Base-by-base conservation (phyloP, 1,139 yeast species). In the Yamadazyma blattariae region DNA sequence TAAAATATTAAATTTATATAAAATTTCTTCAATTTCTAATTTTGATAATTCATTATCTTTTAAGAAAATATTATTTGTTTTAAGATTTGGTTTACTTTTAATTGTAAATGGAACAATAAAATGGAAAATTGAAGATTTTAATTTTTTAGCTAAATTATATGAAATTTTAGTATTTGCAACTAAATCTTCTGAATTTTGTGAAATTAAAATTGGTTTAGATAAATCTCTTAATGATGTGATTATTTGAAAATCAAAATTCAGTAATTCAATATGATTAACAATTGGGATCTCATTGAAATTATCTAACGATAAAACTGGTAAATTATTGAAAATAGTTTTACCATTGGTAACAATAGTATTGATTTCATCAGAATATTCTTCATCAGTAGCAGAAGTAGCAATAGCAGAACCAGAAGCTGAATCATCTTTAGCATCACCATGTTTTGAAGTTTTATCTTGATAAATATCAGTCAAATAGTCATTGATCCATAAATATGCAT, bases 221-320 rank as follows among this genome's bases (percentile, higher is more conserved):
- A 83, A 67, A 57, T 87, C 94, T 52, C 90, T 79, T 47, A 86
- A 67, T 9, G 87, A 75, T 12, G 90, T 68, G 23, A 86, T 74
- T 22, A 76, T 64, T 8, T 84, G 74, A 54, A 68, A 86, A 55
- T 88, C 95, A 44, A 69, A 69, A 37, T 66, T 59, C 27, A 64
- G 41, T 40, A 84, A 58, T 44, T 77, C 78, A 30, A 81, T 79
- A 49, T 82, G 86, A 37, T 84, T 60, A 10, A 85, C 84, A 19
- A 75, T 68, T 3, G 77, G 68, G 20, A 56, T 48, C 11, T 58
- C 45, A 25, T 66, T 61, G 45, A 82, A 68, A 26, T 63, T 57
- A 12, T 50, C 36, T 12, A 54, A 51, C 7, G 78, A 64, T 30
- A 87, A 67, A 35, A 71, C 69, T 11, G 95, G 90, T 40, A 77